phyloP scores from a whole-genome alignment of 1,284 basidiomycete species.

The Heterobasidion parviporum region DNA sequence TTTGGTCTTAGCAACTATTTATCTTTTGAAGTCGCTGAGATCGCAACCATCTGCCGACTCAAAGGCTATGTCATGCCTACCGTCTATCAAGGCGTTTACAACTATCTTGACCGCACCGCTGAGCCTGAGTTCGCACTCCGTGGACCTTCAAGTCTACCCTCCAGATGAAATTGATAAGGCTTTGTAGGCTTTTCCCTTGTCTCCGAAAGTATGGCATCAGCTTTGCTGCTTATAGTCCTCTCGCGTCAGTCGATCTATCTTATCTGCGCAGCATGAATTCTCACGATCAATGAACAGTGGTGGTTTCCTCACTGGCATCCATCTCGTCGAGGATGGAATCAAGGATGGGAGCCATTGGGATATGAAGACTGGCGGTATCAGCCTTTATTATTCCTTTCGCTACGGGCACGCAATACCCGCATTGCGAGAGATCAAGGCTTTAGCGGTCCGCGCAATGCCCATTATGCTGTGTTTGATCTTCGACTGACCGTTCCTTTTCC shows the following conservation, averaged over 20 bases:
- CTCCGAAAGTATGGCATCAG: neutral
- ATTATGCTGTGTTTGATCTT: too few species aligned
- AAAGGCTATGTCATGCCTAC: neutral
- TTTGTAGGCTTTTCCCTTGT: neutral
- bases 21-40: conserved; percentile 24
- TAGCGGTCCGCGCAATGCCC: neutral
- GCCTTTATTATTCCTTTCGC: neutral
- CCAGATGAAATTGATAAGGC: neutral
- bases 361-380: neutral
- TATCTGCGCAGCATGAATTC: neutral
- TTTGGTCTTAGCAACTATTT: conserved; percentile 42
- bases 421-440: neutral
- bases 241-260: neutral
- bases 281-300: neutral
- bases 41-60: neutral
- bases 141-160: neutral
- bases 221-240: neutral
- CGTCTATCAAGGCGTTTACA: neutral
- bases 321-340: neutral
- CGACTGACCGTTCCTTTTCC: too few species aligned
- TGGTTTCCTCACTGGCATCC: neutral
- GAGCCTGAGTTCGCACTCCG: neutral
- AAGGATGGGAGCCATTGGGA: neutral
- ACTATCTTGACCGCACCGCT: neutral
- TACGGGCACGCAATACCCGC: neutral